These are phyloP conservation scores for Cryptococcus sp. DNA, from an alignment of 1,284 basidiomycete genomes.

Conservation along the genomic window DNA sequence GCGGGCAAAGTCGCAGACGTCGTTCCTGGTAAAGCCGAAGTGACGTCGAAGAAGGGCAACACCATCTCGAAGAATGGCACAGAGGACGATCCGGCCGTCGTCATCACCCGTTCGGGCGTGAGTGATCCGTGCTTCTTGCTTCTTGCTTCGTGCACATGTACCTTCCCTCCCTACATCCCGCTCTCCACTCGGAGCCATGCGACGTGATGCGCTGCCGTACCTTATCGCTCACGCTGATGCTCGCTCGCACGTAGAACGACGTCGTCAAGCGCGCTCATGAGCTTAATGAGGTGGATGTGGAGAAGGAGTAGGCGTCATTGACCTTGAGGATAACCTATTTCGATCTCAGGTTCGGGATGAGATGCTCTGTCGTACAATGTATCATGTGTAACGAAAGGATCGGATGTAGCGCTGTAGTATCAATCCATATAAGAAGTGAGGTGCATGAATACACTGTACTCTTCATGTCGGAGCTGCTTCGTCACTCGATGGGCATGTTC, in stretches of 20 bases:
- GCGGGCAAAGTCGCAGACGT: constrained; percentile 44
- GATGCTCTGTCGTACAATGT: too few species aligned
- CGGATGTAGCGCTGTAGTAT: too few species aligned
- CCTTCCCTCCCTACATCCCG: background rate
- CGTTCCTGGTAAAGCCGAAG: constrained; percentile 36
- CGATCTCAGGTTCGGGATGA: too few species aligned
- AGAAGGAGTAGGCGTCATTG: constrained; percentile 1
- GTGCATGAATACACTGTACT: too few species aligned
- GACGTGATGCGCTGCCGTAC: background rate
- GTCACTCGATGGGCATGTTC: too few species aligned
- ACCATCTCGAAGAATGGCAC: constrained; percentile 43
- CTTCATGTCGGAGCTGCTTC: too few species aligned
- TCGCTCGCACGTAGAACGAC: constrained; percentile 31
- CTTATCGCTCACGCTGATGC: background rate
- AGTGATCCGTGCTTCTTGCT: constrained; percentile 15
- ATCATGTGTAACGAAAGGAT: too few species aligned
- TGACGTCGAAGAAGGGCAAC: constrained; percentile 45
- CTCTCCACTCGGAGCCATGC: background rate
- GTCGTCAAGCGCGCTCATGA: constrained; percentile 44
- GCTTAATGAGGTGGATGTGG: constrained; percentile 35
- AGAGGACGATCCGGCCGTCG: constrained; percentile 46
- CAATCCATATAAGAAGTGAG: too few species aligned
- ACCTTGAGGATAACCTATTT: too few species aligned
- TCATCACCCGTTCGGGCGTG: constrained; percentile 42
- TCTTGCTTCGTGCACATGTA: background rate